Evolutionary conservation across 106 monocot genomes (phyloP).

Genomic region (Alisma plantagoaquatica): DNA sequence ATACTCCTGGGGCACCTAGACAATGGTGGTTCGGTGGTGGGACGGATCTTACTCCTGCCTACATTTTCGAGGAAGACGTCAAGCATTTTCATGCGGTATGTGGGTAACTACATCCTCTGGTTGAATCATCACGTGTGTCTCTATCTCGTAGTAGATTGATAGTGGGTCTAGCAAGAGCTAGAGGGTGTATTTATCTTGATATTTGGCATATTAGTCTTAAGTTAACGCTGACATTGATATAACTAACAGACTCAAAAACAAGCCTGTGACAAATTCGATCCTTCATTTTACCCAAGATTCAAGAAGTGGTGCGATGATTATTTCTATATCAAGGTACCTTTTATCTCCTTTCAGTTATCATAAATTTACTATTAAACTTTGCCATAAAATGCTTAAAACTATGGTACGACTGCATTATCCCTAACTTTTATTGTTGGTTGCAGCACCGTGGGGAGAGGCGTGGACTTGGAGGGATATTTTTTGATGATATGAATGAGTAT

Average conservation of each 20-base stretch:
- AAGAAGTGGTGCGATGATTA: conserved; percentile 99
- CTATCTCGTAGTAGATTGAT: no score
- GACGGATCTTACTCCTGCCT: conserved; percentile 96
- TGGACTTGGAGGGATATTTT: conserved; percentile 98
- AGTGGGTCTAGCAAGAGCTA: no score
- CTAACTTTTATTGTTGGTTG: conserved; percentile 16
- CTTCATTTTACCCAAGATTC: conserved; percentile 92
- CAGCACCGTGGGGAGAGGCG: conserved; percentile 97
- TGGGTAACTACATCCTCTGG: background rate
- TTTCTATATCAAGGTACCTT: conserved; percentile 69
- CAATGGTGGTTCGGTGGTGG: conserved; percentile 99
- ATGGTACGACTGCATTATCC: no score
- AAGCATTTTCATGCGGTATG: conserved; percentile 88
- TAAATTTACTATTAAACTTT: no score
- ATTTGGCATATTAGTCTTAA: no score
- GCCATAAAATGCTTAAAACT: no score
- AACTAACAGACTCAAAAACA: conserved; percentile 96
- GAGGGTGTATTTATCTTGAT: no score
- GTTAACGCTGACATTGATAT: no score
- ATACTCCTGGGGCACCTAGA: conserved; percentile 94
- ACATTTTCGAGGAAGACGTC: conserved; percentile 97
- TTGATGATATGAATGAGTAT: conserved; percentile 93
- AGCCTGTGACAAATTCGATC: conserved; percentile 96
- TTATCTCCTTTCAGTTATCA: no score
- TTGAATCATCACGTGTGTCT: background rate